Evolutionary conservation across 208 protist species (phyloP).

Genomic region (Trypanosoma rangeli): DNA sequence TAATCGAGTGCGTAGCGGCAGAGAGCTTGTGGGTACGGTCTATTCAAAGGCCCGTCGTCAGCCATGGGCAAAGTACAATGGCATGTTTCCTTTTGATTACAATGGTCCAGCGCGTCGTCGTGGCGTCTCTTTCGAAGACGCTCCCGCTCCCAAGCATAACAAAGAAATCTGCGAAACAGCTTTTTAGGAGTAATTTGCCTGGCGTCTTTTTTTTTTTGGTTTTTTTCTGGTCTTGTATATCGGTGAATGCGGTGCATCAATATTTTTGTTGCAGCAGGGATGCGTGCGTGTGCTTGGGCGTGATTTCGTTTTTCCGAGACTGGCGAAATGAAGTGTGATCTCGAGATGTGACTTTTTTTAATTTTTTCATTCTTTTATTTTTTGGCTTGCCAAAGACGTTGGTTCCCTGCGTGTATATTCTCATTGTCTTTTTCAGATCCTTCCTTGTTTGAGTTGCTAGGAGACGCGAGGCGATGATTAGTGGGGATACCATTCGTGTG

Average conservation of each 20-base stretch:
- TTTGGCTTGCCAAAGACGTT: neutral
- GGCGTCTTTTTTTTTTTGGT: slow-evolving; percentile 16
- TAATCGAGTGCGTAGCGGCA: slow-evolving; percentile 56
- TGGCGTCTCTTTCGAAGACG: slow-evolving; percentile 55
- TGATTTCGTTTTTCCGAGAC: neutral
- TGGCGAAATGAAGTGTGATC: neutral
- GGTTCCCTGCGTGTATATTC: neutral
- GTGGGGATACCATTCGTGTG: slow-evolving; percentile 35
- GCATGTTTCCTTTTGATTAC: slow-evolving; percentile 79
- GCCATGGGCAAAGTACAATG: slow-evolving; percentile 85
- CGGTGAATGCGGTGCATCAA: neutral
- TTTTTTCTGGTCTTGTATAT: slow-evolving; percentile 28
- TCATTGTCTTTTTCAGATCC: neutral
- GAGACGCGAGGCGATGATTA: neutral
- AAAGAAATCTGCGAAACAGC: slow-evolving; percentile 9
- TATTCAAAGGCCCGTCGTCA: slow-evolving; percentile 73
- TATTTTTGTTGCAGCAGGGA: neutral
- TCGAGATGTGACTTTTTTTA: neutral
- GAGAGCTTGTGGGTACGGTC: slow-evolving; percentile 76
- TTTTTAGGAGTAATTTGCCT: slow-evolving; percentile 13
- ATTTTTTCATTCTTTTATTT: neutral
- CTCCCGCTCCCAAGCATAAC: slow-evolving; percentile 35
- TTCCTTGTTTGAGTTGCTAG: neutral
- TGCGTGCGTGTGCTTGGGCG: neutral
- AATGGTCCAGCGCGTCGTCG: slow-evolving; percentile 53